phyloP scores from a whole-genome alignment of 2,329 filamentous ascomycete genomes.

The Colletotrichum euphorbiae region DNA sequence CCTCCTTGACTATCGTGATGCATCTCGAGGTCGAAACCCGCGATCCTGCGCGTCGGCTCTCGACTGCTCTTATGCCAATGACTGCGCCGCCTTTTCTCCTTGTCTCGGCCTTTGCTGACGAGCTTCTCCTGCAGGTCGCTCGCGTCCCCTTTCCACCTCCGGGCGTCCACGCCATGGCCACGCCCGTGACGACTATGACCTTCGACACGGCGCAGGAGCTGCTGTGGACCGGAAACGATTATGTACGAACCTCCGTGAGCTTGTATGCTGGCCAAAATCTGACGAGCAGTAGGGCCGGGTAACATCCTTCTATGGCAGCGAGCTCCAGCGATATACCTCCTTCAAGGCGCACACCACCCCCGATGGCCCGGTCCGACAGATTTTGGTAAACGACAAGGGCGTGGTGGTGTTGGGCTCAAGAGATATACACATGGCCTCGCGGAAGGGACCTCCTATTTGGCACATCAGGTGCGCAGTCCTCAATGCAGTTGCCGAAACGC shows the following conservation, averaged over 20 bases:
- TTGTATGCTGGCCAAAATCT: constrained; percentile 38
- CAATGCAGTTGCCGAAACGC: not conserved
- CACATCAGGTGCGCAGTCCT: constrained; percentile 74
- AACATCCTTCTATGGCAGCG: constrained; percentile 86
- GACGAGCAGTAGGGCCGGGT: constrained; percentile 77
- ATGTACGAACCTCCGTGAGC: constrained; percentile 64
- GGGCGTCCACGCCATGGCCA: constrained; percentile 75
- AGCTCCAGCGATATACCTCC: constrained; percentile 90
- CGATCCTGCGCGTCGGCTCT: constrained; percentile 36
- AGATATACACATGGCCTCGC: constrained; percentile 88
- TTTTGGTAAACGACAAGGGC: constrained; percentile 91
- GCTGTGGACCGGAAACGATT: constrained; percentile 92
- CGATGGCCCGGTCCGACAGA: constrained; percentile 86
- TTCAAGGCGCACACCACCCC: constrained; percentile 80
- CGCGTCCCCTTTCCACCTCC: constrained; percentile 85
- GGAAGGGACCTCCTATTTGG: constrained; percentile 88
- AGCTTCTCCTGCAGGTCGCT: constrained; percentile 69
- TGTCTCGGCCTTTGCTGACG: constrained; percentile 19
- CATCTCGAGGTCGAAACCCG: constrained; percentile 9
- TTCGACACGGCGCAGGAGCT: constrained; percentile 93
- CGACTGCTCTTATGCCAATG: constrained; percentile 2
- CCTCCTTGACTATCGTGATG: constrained; percentile 6
- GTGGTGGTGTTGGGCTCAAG: constrained; percentile 85
- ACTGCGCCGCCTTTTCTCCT: not conserved
- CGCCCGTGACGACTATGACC: constrained; percentile 81